Evolutionary conservation across 495 filamentous ascomycete genomes (phyloP).

Genomic region (Trichocladium antarcticum): DNA sequence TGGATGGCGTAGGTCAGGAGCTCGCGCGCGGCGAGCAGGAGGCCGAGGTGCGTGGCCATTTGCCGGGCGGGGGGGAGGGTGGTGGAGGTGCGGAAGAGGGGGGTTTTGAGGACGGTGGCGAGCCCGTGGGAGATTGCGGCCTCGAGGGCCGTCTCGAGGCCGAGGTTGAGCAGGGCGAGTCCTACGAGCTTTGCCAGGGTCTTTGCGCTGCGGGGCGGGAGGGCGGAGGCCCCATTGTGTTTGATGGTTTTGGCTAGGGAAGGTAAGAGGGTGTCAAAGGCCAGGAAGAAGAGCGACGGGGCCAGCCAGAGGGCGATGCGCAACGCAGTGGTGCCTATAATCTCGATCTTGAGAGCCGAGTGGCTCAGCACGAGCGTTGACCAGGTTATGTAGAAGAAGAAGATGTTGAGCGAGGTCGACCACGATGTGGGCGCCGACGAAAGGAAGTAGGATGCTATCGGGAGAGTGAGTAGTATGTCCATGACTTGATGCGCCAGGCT

Average conservation of each 20-base stretch:
- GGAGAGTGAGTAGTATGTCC: slow-evolving; percentile 58
- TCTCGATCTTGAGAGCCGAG: slow-evolving; percentile 61
- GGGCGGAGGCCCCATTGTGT: slow-evolving; percentile 49
- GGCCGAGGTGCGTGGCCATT: slow-evolving; percentile 53
- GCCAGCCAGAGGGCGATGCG: slow-evolving; percentile 63
- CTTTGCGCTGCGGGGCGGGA: slow-evolving; percentile 47
- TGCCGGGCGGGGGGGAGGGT: slow-evolving; percentile 39
- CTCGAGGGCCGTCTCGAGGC: slow-evolving; percentile 46
- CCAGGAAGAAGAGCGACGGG: slow-evolving; percentile 61
- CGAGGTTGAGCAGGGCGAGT: slow-evolving; percentile 56
- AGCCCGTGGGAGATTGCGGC: slow-evolving; percentile 36
- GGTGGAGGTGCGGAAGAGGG: slow-evolving; percentile 35
- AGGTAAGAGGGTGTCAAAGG: slow-evolving; percentile 61
- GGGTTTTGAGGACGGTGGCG: slow-evolving; percentile 19
- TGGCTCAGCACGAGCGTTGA: slow-evolving; percentile 70
- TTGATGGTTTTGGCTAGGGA: slow-evolving; percentile 57
- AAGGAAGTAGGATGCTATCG: slow-evolving; percentile 56
- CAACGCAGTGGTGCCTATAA: slow-evolving; percentile 54
- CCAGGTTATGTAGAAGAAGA: slow-evolving; percentile 92
- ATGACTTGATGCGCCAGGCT: too few relatives aligned
- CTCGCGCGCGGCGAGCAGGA: slow-evolving; percentile 48
- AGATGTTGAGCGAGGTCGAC: slow-evolving; percentile 67
- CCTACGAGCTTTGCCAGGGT: slow-evolving; percentile 32
- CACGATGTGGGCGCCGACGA: slow-evolving; percentile 46
- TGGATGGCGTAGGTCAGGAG: slow-evolving; percentile 59